phyloP scores from a whole-genome alignment of 129 eudicot genomes.

The Oenanthe sinensis region DNA sequence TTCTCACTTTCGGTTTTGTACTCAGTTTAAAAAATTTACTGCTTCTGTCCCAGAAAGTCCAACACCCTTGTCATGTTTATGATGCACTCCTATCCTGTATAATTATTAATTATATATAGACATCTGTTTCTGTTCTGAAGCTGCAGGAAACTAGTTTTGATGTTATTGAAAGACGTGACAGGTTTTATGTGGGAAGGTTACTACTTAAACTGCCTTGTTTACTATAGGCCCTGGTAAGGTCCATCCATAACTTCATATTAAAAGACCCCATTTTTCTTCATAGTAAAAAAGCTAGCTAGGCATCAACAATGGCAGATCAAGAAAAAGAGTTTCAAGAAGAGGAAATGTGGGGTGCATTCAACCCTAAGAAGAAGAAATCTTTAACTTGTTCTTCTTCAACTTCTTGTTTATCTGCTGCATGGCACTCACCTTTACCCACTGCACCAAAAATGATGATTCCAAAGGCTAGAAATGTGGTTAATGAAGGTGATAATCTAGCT shows the following conservation, averaged over 20 bases:
- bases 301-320: slow-evolving; percentile 15
- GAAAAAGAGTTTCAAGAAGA: slow-evolving; percentile 26
- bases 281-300: not conserved
- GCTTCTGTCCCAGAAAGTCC: not conserved
- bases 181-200: slow-evolving; percentile 2
- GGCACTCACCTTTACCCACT: slow-evolving; percentile 8
- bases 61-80: not conserved
- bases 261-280: not conserved
- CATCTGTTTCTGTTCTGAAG: slow-evolving; percentile 11
- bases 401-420: slow-evolving; percentile 21
- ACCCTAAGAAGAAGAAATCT: not conserved
- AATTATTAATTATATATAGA: not conserved
- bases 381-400: not conserved
- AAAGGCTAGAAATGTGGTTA: not conserved
- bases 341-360: slow-evolving; percentile 21
- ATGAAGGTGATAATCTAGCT: not conserved
- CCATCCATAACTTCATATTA: not conserved
- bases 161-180: slow-evolving; percentile 26
- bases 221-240: not conserved
- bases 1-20: not conserved
- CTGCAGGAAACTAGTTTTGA: slow-evolving; percentile 22
- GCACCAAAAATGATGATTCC: slow-evolving; percentile 14
- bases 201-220: not conserved
- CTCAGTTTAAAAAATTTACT: not conserved
- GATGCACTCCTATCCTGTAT: not conserved